Conservation (phyloP, 352 stramenopile species). For the Phytophthora melonis region DNA sequence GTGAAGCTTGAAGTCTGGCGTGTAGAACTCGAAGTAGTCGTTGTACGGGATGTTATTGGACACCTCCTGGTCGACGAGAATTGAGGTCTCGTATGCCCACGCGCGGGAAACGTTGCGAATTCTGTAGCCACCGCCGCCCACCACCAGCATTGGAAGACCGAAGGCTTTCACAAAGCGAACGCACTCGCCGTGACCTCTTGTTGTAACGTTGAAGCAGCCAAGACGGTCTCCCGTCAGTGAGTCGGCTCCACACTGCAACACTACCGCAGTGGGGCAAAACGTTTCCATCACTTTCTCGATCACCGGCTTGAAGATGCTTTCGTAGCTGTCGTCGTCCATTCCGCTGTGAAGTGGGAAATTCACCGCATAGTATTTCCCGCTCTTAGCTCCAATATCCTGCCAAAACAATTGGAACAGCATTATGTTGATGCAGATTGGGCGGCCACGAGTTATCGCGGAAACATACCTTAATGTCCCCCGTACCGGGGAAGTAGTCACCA, state of each 20-base stretch:
- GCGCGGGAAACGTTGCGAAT: constrained; percentile 91
- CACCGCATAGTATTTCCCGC: constrained; percentile 94
- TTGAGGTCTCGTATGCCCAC: constrained; percentile 98
- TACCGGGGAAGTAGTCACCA: constrained; percentile 98
- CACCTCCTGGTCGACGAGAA: constrained; percentile 86
- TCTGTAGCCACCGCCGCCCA: constrained; percentile 87
- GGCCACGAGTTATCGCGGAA: background rate
- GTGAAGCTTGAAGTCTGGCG: constrained; percentile 85
- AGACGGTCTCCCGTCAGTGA: constrained; percentile 96
- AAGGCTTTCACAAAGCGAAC: constrained; percentile 88
- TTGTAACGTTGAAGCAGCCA: constrained; percentile 98
- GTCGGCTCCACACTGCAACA: constrained; percentile 98
- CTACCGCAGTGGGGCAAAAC: constrained; percentile 91
- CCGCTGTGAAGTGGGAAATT: constrained; percentile 97
- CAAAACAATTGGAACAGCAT: background rate
- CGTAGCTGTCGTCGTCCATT: constrained; percentile 96
- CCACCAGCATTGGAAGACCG: constrained; percentile 78
- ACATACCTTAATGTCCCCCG: constrained; percentile 86
- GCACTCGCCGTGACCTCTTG: constrained; percentile 77
- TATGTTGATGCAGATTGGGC: background rate
- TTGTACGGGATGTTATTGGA: constrained; percentile 86
- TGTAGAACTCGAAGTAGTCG: constrained; percentile 87
- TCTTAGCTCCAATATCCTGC: constrained; percentile 93
- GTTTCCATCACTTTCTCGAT: constrained; percentile 93
- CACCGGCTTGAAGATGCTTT: constrained; percentile 97